Evolutionary conservation across 495 filamentous ascomycete species (phyloP), one percentile per base, ranked within the genome.

Genomic region (Penicillium verhagenii): DNA sequence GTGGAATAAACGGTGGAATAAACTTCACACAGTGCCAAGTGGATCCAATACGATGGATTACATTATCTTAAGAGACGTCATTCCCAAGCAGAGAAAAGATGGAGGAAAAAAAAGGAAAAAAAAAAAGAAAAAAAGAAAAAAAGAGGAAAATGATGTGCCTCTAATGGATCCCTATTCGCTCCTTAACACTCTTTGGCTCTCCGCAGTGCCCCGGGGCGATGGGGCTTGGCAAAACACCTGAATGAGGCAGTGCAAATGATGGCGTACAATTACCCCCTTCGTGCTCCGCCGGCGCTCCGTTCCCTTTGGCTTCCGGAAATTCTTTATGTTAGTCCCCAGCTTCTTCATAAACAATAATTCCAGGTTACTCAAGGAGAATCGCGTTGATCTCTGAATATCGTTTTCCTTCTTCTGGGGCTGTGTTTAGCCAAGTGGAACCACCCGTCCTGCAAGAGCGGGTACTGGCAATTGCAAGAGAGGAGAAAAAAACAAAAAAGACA

Each of bases 241-340:
- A 43, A 21, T 40, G 59, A 62, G 59, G 59, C 59, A 62, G 59
- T 62, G 59, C 59, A 62, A 48, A 38, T 16, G 26, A 6, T 35
- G 31, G 19, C 20, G 47, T 40, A 35, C 16, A n/a, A n/a, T 28
- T 13, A 14, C 33, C 33, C 33, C 33, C 19, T 21, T 23, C 4
- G 37, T 21, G 9, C 39, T 23, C 39, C 39, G 39, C 39, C 39
- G 39, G 39, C 8, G 11, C 13, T 43, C 50, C 46, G 18, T 14
- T 28, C 44, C 44, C 14, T 35, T 35, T n/a, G n/a, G n/a, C n/a
- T n/a, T 13, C 13, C 13, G 33, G 33, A 14, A 3, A 5, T 35
- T 35, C 33, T 35, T 35, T 13, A 16, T 35, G 4, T n/a, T 14
- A 3, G 10, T n/a, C 14, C 13, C 33, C 14, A 6, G 10, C 6